phyloP scores from a whole-genome alignment of 2,329 filamentous ascomycete species.

The Geosmithia morbida region DNA sequence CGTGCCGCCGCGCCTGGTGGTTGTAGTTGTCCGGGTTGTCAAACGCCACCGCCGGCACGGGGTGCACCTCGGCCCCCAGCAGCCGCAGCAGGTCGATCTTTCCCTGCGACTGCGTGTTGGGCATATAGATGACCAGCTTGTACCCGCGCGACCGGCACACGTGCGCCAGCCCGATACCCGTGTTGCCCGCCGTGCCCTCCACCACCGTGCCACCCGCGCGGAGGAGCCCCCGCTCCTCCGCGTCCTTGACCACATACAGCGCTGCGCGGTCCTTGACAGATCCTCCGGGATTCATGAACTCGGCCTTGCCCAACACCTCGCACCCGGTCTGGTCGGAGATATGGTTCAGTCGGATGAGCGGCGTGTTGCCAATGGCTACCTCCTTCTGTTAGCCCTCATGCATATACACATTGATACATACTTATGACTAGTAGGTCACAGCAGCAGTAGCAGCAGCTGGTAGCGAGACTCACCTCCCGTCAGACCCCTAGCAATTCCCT shows the following conservation, averaged over 20 bases:
- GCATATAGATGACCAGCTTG: constrained; percentile 98
- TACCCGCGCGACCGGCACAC: constrained; percentile 89
- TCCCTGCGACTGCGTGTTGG: constrained; percentile 93
- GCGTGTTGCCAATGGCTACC: constrained; percentile 93
- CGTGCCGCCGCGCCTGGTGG: constrained; percentile 83
- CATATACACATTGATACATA: neutral
- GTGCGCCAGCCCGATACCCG: constrained; percentile 92
- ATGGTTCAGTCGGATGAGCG: constrained; percentile 76
- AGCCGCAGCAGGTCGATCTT: constrained; percentile 90
- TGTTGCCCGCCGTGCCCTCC: constrained; percentile 95
- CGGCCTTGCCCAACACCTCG: constrained; percentile 88
- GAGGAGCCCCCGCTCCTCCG: constrained; percentile 75
- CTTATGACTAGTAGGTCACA: no score
- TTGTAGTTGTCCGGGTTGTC: constrained; percentile 97
- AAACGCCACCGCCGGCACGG: constrained; percentile 89
- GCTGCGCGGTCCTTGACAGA: constrained; percentile 94
- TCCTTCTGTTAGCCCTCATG: neutral
- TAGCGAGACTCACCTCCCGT: constrained; percentile 53
- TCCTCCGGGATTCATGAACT: constrained; percentile 97
- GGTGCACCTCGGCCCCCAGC: constrained; percentile 87
- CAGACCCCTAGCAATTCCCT: constrained; percentile 64
- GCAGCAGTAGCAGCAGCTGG: neutral
- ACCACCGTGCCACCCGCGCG: constrained; percentile 83
- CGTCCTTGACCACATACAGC: constrained; percentile 84
- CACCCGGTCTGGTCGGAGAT: constrained; percentile 87